Percentiles rank a stretch among this genome's conserved stretches.
Evolutionary conservation across 2,329 filamentous ascomycete species (phyloP).

Genomic region (Sclerotinia glacialis): DNA sequence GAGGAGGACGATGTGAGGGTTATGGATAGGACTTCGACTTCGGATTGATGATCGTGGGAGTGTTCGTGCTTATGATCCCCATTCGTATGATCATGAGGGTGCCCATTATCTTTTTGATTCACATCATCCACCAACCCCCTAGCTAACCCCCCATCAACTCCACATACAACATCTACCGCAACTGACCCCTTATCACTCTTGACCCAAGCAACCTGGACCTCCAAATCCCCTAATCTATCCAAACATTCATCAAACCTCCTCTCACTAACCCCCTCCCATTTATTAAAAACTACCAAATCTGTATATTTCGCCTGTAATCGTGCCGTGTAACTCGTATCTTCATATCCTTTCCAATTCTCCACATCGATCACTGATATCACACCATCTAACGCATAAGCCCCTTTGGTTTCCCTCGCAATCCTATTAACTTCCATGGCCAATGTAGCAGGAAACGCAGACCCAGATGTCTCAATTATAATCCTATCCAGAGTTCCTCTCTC

Average conservation of each 20-base stretch:
- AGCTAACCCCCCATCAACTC: slow-evolving; percentile 79
- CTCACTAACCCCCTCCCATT: slow-evolving; percentile 66
- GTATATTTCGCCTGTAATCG: slow-evolving; percentile 71
- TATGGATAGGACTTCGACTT: slow-evolving; percentile 90
- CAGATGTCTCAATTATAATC: slow-evolving; percentile 91
- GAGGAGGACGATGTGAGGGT: slow-evolving; percentile 47
- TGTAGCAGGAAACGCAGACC: slow-evolving; percentile 60
- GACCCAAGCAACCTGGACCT: slow-evolving; percentile 67
- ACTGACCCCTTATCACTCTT: slow-evolving; percentile 83
- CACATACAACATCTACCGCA: slow-evolving; percentile 75
- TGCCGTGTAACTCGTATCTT: slow-evolving; percentile 67
- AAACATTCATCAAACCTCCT: slow-evolving; percentile 60
- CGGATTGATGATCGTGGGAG: slow-evolving; percentile 65
- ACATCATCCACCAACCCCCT: slow-evolving; percentile 48
- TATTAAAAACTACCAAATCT: slow-evolving; percentile 70
- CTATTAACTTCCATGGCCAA: slow-evolving; percentile 71
- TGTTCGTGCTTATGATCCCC: slow-evolving; percentile 29
- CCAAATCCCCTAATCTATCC: slow-evolving; percentile 65
- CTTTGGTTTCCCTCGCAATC: slow-evolving; percentile 52
- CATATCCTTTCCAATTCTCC: slow-evolving; percentile 74
- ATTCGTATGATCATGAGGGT: slow-evolving; percentile 48
- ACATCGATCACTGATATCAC: slow-evolving; percentile 71
- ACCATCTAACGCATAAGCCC: slow-evolving; percentile 62
- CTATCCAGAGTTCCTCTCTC: slow-evolving; percentile 59
- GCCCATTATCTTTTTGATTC: slow-evolving; percentile 30